These are phyloP conservation scores for Mycena galopus DNA, from an alignment of 768 basidiomycete species.

Conservation along the genomic window DNA sequence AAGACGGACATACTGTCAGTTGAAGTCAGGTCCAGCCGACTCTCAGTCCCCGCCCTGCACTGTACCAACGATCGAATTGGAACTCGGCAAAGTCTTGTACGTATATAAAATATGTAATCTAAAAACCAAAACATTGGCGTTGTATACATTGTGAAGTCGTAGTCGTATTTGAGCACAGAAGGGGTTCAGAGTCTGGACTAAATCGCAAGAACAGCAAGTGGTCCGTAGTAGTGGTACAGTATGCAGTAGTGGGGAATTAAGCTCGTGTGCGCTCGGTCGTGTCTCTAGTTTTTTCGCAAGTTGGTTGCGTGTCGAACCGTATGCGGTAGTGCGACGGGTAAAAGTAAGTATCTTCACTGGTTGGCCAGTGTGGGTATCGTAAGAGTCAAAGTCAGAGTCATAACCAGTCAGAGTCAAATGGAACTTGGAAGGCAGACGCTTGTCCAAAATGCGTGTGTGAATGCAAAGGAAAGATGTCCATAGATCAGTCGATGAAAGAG, in stretches of 20 bases:
- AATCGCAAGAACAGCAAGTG: too few species aligned
- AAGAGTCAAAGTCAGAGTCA: not conserved
- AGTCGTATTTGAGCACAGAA: slow-evolving; percentile 26
- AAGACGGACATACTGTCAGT: too few species aligned
- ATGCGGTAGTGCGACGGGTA: not conserved
- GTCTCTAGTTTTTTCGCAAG: slow-evolving; percentile 12
- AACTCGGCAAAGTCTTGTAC: not conserved
- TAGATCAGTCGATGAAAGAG: not conserved
- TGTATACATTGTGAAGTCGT: not conserved
- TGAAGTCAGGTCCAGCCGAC: too few species aligned
- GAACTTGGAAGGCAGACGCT: not conserved
- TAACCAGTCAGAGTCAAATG: not conserved
- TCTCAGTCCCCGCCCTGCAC: too few species aligned
- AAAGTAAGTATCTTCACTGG: not conserved
- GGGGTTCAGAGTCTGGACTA: too few species aligned
- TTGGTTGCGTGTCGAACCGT: slow-evolving; percentile 18
- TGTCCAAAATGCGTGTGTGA: not conserved
- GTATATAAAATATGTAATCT: slow-evolving; percentile 2
- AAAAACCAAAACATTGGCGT: not conserved
- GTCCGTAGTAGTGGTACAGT: too few species aligned
- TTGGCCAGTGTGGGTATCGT: slow-evolving; percentile 13
- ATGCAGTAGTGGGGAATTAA: too few species aligned
- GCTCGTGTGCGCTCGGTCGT: slow-evolving; percentile 1
- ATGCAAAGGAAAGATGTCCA: not conserved
- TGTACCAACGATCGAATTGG: too few species aligned